Evolutionary conservation across 345 rosid species (phyloP), one percentile per base, ranked within the genome.

Genomic region (Gossypium bickii): DNA sequence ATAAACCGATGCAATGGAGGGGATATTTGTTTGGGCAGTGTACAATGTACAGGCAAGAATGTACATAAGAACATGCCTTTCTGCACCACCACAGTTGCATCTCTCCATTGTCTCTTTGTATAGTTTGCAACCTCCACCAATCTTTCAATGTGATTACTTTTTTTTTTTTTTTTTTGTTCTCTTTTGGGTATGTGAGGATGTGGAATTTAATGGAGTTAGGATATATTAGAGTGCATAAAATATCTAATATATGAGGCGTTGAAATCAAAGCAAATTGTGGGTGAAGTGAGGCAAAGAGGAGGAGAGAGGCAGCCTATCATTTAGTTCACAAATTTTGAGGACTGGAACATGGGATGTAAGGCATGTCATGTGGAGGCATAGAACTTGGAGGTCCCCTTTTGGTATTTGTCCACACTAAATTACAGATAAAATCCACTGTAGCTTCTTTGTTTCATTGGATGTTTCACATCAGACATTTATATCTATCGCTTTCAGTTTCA

Each of bases 331-430:
- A 15, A 7, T 47, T 44, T 45, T 1, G 57, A 24, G 71, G 12
- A 67, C 2, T 12, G 12, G 38, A 67, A 67, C 52, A 47, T 45
- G 71, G 71, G 56, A 38, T 13, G 25, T 1, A 43, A 48, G 7
- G 53, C 80, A 69, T 9, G 70, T 25, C 76, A 78, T 69, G 84
- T 78, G 81, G 75, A 20, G n/a, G 1, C 52, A 66, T 53, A 72
- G 60, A 81, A 78, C 78, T 78, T 78, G 82, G 76, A 57, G 74
- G 69, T 78, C 82, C 67, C 80, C 69, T 73, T 34, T 64, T 82
- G 76, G 79, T 72, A 66, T 59, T 81, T 67, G 76, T 44, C 59
- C 53, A 53, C 67, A 59, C 48, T 27, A 51, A 34, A 6, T 34
- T 5, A 34, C 41, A 34, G 7, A 34, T 34, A 34, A 34, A 34